Evolutionary conservation across 306 rosid genomes (phyloP), one percentile per base, ranked within the genome.

Genomic region (Cercis canadensis): DNA sequence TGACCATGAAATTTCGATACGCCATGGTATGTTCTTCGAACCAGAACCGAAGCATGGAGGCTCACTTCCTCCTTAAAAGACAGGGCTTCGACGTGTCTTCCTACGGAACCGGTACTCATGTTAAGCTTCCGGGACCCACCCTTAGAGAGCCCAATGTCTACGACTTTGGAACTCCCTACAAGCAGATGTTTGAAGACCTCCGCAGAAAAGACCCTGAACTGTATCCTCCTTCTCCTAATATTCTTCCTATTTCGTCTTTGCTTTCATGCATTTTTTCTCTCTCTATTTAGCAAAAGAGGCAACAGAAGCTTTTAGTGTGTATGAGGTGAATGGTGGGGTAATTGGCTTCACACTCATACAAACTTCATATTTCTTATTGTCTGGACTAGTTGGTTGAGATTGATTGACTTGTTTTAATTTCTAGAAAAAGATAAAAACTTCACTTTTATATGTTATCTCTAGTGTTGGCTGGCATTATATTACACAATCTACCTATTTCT

Each of bases 1-100:
- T 11, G 4, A 62, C 19, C 24, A 90, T 85, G 95, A 87, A 82
- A 72, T 80, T 62, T 64, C 87, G 96, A 36, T 86, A 89, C 62
- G 97, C 97, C 6, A 84, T 89, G 97, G 99, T 94, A 37, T 91
- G 99, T 78, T 94, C 97, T 11, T 94, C 96, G 18, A 90, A 94
- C 76, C 97, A 91, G 82, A 91, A 94, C 77, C 84, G 97, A 71
- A 94, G 99, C 90, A 91, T 94, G 97, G 99, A 91, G 79, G 97
- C 99, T 37, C 96, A 91, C 86, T 86, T 83, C 52, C 69, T 94
- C 40, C 85, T 94, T 67, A 89, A 91, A 80, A 78, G 83, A 16
- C 88, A 94, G 18, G 97, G 97, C 53, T 94, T 87, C 76, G 96
- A 94, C 7, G 99, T 94, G 17, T 78, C 78, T 11, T 91, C 97